These are phyloP conservation scores for Thielaviopsis euricoi DNA, from an alignment of 2,329 filamentous ascomycete genomes.

Conservation along the genomic window DNA sequence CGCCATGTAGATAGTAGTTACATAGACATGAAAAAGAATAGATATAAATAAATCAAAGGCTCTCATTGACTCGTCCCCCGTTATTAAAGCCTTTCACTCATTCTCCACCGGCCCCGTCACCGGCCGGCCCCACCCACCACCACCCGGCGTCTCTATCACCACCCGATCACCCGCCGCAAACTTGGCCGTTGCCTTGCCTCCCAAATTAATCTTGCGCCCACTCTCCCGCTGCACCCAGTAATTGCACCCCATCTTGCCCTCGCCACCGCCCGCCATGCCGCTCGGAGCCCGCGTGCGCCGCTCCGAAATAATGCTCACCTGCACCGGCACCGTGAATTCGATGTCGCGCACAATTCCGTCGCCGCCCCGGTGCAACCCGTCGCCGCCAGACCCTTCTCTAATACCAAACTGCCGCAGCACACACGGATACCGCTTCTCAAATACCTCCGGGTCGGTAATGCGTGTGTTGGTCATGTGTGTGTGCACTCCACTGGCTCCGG, in stretches of 20 bases:
- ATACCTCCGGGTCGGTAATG: constrained; percentile 40
- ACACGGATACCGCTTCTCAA: constrained; percentile 46
- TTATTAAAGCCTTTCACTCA: no score
- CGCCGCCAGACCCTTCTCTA: constrained; percentile 43
- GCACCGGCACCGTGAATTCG: constrained; percentile 61
- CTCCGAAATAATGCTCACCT: constrained; percentile 64
- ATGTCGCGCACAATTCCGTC: constrained; percentile 64
- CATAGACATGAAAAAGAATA: neutral
- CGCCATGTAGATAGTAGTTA: no score
- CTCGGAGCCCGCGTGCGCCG: constrained; percentile 53
- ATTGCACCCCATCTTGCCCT: constrained; percentile 66
- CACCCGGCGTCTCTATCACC: constrained; percentile 62
- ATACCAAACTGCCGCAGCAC: constrained; percentile 55
- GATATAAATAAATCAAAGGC: no score
- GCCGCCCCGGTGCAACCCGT: constrained; percentile 51
- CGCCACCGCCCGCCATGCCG: constrained; percentile 66
- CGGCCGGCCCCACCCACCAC: constrained; percentile 55
- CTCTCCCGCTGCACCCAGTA: constrained; percentile 68
- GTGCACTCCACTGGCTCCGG: constrained; percentile 27
- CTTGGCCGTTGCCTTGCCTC: constrained; percentile 62
- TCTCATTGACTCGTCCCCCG: no score
- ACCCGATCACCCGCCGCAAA: constrained; percentile 66
- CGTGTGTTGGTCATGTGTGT: constrained; percentile 60
- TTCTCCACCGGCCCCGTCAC: constrained; percentile 25
- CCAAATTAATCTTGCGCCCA: constrained; percentile 52